These are phyloP conservation scores for Magnolia kwangsiensis DNA, from an alignment of 164 flowering plant genomes.

Conservation along the genomic window DNA sequence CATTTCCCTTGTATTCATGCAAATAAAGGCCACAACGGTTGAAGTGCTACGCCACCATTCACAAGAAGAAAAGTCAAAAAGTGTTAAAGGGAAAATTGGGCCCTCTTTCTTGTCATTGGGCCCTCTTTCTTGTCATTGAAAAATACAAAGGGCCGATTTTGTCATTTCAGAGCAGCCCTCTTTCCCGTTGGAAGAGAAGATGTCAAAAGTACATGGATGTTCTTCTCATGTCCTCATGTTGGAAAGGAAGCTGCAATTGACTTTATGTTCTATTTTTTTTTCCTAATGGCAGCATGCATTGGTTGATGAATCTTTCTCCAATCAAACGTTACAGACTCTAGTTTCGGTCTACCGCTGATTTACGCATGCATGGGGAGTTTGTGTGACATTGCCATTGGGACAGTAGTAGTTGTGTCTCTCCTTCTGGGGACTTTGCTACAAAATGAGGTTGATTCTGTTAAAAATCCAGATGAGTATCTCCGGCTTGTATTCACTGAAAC, in stretches of 20 bases:
- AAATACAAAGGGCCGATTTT: no score
- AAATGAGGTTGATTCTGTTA: constrained; percentile 54
- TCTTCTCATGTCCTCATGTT: neutral
- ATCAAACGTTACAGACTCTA: constrained; percentile 52
- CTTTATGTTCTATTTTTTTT: neutral
- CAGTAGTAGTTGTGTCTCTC: constrained; percentile 92
- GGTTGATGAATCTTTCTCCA: neutral
- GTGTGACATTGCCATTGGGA: constrained; percentile 91
- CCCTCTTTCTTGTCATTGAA: no score
- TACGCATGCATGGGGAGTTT: constrained; percentile 97
- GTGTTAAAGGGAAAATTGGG: no score
- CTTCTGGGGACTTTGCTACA: constrained; percentile 72
- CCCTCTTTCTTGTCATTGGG: no score
- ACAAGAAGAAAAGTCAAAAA: no score
- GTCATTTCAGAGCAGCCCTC: no score
- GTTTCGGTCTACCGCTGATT: constrained; percentile 88
- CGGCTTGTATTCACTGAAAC: constrained; percentile 93
- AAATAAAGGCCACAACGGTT: no score
- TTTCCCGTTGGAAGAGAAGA: no score
- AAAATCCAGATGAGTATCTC: constrained; percentile 44
- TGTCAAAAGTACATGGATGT: no score
- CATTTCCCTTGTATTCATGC: no score
- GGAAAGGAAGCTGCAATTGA: neutral
- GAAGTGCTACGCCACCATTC: no score
- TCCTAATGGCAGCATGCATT: neutral